Evolutionary conservation across 345 rosid species (phyloP), one percentile per base, ranked within the genome.

Genomic region (Ceriops tagal): DNA sequence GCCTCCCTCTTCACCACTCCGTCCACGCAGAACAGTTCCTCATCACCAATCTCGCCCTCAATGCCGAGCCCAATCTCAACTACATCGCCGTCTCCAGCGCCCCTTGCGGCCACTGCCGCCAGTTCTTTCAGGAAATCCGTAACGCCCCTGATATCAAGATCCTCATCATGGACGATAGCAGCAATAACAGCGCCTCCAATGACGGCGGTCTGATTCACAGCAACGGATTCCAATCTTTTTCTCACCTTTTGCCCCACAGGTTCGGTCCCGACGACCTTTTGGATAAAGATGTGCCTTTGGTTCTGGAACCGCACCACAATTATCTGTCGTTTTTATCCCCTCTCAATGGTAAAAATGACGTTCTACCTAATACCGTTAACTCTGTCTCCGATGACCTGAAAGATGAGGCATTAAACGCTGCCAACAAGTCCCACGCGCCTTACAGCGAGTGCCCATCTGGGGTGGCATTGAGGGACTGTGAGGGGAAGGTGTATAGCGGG

Each of bases 91-190:
- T 95, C 75, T 95, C 98, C 74, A 71, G 91, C 80, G 92, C 99
- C 35, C 99, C 99, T 0, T 95, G 99, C 35, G 99, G 99, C 65
- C 99, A 95, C 88, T 95, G 99, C 89, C 99, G 99, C 63, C 99
- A 95, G 32, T 95, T 95, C 79, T 62, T 88, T 7, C 99, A 89
- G 61, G 99, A 95, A 78, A 74, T 95, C 79, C 97, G 97, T 30
- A 62, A 75, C 67, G 91, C 93, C 8, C 61, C 89, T 5, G 86
- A 83, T 22, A 75, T 95, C 63, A 76, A 71, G 65, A 71, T 95
- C 82, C 76, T 76, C 56, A 76, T 92, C 68, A 79, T 86, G 59
- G 81, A 76, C 65, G 55, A 72, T 3, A 58, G 39, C 26, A 13
- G 19, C 15, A 31, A 18, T n/a, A 31, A 55, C 24, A 65, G 67